These are phyloP conservation scores for Trichopus zeylanicus DNA, from an alignment of 116 monocot species.

Conservation along the genomic window DNA sequence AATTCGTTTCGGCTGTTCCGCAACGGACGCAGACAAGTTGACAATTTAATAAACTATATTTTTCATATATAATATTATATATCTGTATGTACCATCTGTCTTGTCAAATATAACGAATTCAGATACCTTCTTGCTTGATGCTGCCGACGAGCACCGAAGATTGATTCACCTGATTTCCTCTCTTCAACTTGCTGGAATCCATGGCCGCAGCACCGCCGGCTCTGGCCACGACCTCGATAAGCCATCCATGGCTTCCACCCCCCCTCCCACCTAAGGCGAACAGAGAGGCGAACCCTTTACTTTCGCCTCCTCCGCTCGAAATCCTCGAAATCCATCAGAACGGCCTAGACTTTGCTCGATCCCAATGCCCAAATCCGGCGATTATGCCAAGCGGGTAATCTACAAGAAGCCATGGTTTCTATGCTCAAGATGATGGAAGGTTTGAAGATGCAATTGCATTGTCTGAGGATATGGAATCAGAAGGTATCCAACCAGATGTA, in stretches of 20 bases:
- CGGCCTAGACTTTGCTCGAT: slow-evolving; percentile 2
- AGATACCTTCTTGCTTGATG: slow-evolving; percentile 3
- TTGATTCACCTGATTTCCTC: slow-evolving; percentile 9
- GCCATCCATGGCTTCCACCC: neutral
- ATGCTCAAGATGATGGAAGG: slow-evolving; percentile 18
- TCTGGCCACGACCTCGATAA: neutral
- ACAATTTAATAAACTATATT: no score
- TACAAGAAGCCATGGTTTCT: slow-evolving; percentile 24
- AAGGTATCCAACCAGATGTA: slow-evolving; percentile 36
- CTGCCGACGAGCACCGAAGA: slow-evolving; percentile 1
- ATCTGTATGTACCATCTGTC: no score
- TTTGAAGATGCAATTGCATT: slow-evolving; percentile 43
- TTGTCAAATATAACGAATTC: no score
- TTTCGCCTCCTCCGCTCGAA: neutral
- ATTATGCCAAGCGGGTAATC: slow-evolving; percentile 26
- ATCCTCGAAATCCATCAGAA: neutral
- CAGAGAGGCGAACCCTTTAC: no score
- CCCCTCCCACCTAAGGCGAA: neutral
- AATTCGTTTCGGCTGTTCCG: no score
- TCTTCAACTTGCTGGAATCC: neutral
- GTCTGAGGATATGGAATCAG: slow-evolving; percentile 41
- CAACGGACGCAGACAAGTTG: no score
- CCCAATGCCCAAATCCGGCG: slow-evolving; percentile 12
- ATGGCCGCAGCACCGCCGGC: neutral
- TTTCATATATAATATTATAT: no score